A percentile compares a stretch with the other conserved stretches of the same genome.
phyloP scores from a whole-genome alignment of 805 yeast genomes.

The Wickerhamomyces kurtzmanii region DNA sequence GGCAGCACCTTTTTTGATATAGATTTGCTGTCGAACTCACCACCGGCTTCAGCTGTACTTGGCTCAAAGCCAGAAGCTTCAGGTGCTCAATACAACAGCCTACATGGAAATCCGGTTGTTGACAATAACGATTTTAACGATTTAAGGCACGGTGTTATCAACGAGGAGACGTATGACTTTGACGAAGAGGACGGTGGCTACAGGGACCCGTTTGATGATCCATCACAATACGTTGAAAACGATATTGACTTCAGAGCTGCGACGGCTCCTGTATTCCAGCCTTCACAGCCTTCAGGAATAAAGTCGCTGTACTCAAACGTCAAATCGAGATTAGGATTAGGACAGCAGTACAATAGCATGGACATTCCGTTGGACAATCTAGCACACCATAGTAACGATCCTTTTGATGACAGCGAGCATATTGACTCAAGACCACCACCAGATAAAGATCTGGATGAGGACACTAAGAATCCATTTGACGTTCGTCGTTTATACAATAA shows the following conservation, averaged over 20 bases:
- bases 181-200: too few relatives aligned
- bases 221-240: slow-evolving; percentile 25
- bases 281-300: background rate
- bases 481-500: slow-evolving; percentile 26
- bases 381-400: slow-evolving; percentile 6
- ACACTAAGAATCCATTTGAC: slow-evolving; percentile 24
- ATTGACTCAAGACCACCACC: slow-evolving; percentile 9
- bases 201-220: slow-evolving; percentile 20
- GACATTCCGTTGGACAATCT: slow-evolving; percentile 15
- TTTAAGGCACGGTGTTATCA: slow-evolving; percentile 16
- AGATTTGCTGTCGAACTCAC: slow-evolving; percentile 21
- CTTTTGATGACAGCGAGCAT: slow-evolving; percentile 5
- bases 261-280: slow-evolving; percentile 2
- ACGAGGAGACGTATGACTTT: slow-evolving; percentile 23
- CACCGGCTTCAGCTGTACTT: slow-evolving; percentile 2
- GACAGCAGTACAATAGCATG: slow-evolving; percentile 14
- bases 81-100: slow-evolving; percentile 4
- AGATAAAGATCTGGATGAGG: slow-evolving; percentile 16
- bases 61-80: background rate
- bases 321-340: slow-evolving; percentile 12
- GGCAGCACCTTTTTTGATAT: slow-evolving; percentile 28
- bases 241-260: slow-evolving; percentile 23
- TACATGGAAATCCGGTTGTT: slow-evolving; percentile 8
- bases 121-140: slow-evolving; percentile 9
- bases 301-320: slow-evolving; percentile 10